These are phyloP conservation scores for Dactylellina leptospora DNA, from an alignment of 2,329 filamentous ascomycete genomes.

Conservation along the genomic window DNA sequence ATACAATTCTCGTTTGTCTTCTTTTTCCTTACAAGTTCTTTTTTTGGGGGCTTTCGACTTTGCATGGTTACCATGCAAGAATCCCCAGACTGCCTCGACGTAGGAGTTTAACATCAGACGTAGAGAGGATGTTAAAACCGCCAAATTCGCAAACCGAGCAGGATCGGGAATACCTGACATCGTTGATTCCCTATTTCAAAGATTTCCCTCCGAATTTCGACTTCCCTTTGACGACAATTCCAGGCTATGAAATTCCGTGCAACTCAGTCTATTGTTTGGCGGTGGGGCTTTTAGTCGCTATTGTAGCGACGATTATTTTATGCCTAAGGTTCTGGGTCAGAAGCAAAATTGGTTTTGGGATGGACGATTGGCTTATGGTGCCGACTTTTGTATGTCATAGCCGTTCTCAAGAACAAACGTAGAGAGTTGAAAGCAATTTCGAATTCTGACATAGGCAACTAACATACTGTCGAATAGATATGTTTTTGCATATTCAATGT, in stretches of 20 bases:
- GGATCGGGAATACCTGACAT: slow-evolving; percentile 32
- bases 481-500: slow-evolving; percentile 23
- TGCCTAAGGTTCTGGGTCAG: slow-evolving; percentile 33
- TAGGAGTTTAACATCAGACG: not conserved
- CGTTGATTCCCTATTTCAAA: slow-evolving; percentile 30
- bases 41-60: too few species aligned
- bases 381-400: slow-evolving; percentile 36
- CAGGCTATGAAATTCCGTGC: slow-evolving; percentile 16
- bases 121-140: slow-evolving; percentile 12
- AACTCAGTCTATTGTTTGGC: slow-evolving; percentile 28
- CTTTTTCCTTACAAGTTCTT: too few species aligned
- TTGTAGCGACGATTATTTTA: not conserved
- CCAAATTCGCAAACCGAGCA: slow-evolving; percentile 32
- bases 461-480: slow-evolving; percentile 4
- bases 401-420: too few species aligned
- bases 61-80: too few species aligned
- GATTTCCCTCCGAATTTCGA: slow-evolving; percentile 28
- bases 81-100: too few species aligned
- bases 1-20: too few species aligned
- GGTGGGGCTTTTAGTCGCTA: not conserved
- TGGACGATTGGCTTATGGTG: slow-evolving; percentile 45
- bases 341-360: slow-evolving; percentile 14
- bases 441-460: not conserved
- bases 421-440: not conserved
- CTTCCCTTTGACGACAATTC: slow-evolving; percentile 21